phyloP scores from a whole-genome alignment of 2,329 filamentous ascomycete genomes.

The Byssoonygena ceratinophila region DNA sequence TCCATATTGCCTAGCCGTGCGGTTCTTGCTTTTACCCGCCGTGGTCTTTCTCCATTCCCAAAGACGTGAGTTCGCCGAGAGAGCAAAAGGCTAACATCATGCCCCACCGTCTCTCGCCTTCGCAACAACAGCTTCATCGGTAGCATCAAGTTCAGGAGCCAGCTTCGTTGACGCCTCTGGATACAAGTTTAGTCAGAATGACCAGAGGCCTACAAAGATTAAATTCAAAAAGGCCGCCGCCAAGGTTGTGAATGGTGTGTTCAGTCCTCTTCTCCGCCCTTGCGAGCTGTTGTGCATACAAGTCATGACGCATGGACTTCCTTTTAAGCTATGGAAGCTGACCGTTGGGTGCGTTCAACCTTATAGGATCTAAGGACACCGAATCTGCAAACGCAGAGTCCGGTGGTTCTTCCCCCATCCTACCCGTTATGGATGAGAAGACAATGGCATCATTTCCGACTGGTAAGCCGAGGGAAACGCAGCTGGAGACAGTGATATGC shows the following conservation, averaged over 20 bases:
- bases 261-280: not conserved
- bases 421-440: conserved; percentile 58
- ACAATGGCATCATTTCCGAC: conserved; percentile 70
- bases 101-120: conserved; percentile 1
- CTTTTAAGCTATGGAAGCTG: not conserved
- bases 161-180: conserved; percentile 38
- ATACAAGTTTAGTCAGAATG: conserved; percentile 38
- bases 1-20: not conserved
- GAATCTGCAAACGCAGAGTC: conserved; percentile 24
- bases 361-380: conserved; percentile 17
- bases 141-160: conserved; percentile 23
- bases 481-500: conserved; percentile 69
- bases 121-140: conserved; percentile 20
- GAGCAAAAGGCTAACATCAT: conserved; percentile 7
- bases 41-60: not conserved
- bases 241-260: conserved; percentile 20
- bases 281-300: not conserved
- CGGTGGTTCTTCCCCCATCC: conserved; percentile 33
- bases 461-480: conserved; percentile 70
- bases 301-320: not conserved
- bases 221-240: conserved; percentile 34
- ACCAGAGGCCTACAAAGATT: conserved; percentile 36
- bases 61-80: conserved; percentile 1
- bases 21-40: not conserved
- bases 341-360: not conserved